Conservation (phyloP, 352 stramenopile species). For the Globisporangium sylvaticum region DNA sequence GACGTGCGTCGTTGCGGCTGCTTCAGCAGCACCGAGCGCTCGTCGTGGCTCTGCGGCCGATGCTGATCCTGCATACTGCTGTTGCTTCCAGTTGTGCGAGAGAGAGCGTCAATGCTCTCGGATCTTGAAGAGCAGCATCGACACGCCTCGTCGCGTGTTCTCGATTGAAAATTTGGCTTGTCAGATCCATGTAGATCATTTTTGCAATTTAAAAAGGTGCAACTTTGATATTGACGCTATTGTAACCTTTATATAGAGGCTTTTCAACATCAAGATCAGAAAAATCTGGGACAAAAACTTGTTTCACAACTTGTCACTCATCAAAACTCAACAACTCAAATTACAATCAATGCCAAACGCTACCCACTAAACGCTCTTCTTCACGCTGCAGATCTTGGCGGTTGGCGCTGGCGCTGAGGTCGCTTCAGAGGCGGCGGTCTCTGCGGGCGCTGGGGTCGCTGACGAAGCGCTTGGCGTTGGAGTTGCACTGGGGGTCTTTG, state of each 20-base stretch:
- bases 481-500: too few relatives aligned
- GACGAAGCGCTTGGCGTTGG: neutral
- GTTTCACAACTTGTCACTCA: neutral
- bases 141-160: neutral
- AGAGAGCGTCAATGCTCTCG: neutral
- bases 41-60: neutral
- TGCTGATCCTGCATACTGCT: neutral
- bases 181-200: neutral
- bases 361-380: neutral
- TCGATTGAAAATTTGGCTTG: neutral
- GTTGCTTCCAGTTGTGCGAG: neutral
- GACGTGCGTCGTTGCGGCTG: neutral
- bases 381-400: neutral
- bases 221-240: too few relatives aligned
- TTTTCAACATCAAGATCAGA: neutral
- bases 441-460: neutral
- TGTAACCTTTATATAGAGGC: neutral
- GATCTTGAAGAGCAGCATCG: slow-evolving; percentile 2
- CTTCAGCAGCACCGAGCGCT: slow-evolving; percentile 7
- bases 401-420: neutral
- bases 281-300: neutral
- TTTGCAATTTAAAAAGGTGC: neutral
- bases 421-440: neutral
- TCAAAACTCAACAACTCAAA: neutral
- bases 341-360: neutral